Evolutionary conservation across 2,329 filamentous ascomycete genomes (phyloP).

Genomic region (Tolypocladium nubicola): DNA sequence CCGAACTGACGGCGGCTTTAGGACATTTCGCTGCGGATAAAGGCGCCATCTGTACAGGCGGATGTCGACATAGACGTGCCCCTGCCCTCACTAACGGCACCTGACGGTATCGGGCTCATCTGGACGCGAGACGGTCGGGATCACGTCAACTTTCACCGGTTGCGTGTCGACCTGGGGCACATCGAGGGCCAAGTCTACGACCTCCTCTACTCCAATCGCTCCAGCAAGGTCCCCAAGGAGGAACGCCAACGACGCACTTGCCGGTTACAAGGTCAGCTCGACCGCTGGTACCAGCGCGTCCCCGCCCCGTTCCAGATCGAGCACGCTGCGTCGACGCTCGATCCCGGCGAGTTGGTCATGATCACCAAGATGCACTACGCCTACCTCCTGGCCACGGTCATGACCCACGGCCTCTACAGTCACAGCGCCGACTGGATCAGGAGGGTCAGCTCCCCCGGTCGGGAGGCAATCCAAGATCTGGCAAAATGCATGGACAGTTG

Average conservation of each 20-base stretch:
- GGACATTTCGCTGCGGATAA: conserved; percentile 23
- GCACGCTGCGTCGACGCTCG: conserved; percentile 17
- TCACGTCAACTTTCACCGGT: conserved; percentile 26
- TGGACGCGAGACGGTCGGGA: conserved; percentile 21
- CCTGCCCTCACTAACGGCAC: conserved; percentile 17
- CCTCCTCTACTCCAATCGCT: conserved; percentile 21
- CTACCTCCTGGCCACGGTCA: conserved; percentile 23
- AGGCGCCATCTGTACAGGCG: conserved; percentile 25
- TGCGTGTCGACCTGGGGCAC: conserved; percentile 27
- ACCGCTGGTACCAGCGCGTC: conserved; percentile 24
- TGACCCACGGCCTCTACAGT: conserved; percentile 28
- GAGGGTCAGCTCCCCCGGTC: conserved; percentile 17
- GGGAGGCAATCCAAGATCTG: conserved; percentile 12
- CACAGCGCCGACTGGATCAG: conserved; percentile 25
- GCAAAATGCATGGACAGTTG: conserved; percentile 2
- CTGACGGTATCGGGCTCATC: conserved; percentile 22
- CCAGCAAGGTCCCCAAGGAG: conserved; percentile 14
- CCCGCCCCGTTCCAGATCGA: conserved; percentile 22
- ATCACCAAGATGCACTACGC: conserved; percentile 27
- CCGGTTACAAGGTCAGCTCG: conserved; percentile 19
- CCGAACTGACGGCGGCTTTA: conserved; percentile 9
- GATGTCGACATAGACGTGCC: conserved; percentile 30
- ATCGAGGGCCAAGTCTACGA: conserved; percentile 31
- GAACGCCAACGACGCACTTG: conserved; percentile 18
- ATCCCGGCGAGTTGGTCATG: conserved; percentile 17